Base-by-base conservation (phyloP, 1,284 basidiomycete species). In the Caloboletus firmus region DNA sequence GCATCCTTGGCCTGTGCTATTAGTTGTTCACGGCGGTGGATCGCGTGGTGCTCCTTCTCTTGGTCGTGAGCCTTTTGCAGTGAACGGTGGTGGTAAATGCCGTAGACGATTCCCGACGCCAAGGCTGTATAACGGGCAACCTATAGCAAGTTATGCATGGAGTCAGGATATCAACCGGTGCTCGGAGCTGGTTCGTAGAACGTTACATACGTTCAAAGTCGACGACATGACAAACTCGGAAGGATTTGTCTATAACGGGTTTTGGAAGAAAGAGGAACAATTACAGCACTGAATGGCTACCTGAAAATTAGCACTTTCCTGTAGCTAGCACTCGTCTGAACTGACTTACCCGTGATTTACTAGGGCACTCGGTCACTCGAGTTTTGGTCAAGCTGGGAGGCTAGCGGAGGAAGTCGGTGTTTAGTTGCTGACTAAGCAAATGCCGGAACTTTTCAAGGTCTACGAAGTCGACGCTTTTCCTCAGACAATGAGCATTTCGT, bases 51-150 rank as follows among this genome's bases (percentile, higher is more conserved):
- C 59, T 83, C 75, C 69, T 85, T 87, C 59, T 86, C 80, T 58
- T 80, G 77, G 74, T 97, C 86, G 70, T 91, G 84, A 61, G 84
- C 79, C 62, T 85, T 83, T 77, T 97, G 94, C 63, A 99, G 78
- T 70, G 95, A 91, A 68, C 90, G 84, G 70, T 89, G 88, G 80
- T 98, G 96, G 65, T 87, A 81, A 72, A 97, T 88, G 67, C 97
- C 96, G 74, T 98, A 99, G 72, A 88, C 77, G 65, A 98, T 83
- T 70, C 96, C 96, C 52, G 84, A 81, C 60, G 90, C 77, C 62
- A 99, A 85, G 50, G 96, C 95, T 36, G 94, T 89, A 77, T 98
- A 99, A 67, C 96, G 93, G 68, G 91, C 91, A 72, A 98, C 95
- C 96, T 99, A 58, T 15, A 48, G 11, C 36, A 52, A 49, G 28